Base-by-base conservation (phyloP, 1,139 yeast species). In the Ogataea hybrid region DNA sequence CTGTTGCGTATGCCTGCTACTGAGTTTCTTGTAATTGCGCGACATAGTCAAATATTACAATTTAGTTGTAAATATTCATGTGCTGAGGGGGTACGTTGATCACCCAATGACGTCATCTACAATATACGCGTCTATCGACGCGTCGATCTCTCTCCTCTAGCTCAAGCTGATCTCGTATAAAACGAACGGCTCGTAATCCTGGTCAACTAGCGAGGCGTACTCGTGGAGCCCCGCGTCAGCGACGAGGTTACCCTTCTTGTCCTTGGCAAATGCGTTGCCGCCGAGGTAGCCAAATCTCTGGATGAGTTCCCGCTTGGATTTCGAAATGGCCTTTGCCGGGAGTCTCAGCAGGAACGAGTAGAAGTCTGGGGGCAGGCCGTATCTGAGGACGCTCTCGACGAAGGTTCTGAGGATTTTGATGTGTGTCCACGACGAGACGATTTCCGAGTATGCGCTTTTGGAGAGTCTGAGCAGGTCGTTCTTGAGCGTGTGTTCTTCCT, bases 161-260 rank as follows among this genome's bases (percentile, higher is more conserved):
- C 44, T 42, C 35, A 77, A 51, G 45, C 68, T 71, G 35, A 81
- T 63, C 46, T 76, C 77, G 64, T 86, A 90, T 57, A 90, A 66
- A 42, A 90, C 98, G 68, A 92, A 92, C 37, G 97, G 97, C 66
- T 90, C 96, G 63, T 89, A 92, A 49, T 92, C 97, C 30, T 92
- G 79, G 65, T 92, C 97, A 38, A 89, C 96, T 59, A 92, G 70
- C 7, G 95, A 79, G 17, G 96, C 94, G 63, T 86, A 92, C 63
- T 92, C 97, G 56, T 82, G 77, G 57, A 92, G 73, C 12, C 54
- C 42, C 36, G 54, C 60, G 51, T 79, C 84, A 46, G 75, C 71
- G 57, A 78, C 70, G 48, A 83, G 74, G 49, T 81, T 77, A 41
- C 88, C 88, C 56, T 74, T 72, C 54, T 73, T 76, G 61, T 82